Conservation (phyloP, 1,284 basidiomycete genomes). For the Tremellales sp. region DNA sequence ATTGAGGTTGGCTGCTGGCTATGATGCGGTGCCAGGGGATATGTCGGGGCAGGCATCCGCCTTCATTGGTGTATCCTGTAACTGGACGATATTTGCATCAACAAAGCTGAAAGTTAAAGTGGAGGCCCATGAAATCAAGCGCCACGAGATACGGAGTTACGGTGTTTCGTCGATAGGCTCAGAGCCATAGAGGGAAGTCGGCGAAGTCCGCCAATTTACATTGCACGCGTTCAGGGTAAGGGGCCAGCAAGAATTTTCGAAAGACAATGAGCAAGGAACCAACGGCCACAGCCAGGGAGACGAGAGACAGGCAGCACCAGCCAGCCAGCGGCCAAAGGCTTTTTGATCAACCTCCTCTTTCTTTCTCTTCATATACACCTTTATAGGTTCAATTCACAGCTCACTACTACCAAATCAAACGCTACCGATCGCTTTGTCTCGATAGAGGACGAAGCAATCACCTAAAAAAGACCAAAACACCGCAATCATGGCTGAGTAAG, state of each 20-base stretch:
- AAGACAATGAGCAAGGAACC: background rate
- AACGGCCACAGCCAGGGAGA: no score
- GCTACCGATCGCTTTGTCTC: constrained; percentile 34
- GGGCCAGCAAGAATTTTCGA: background rate
- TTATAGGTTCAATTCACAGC: background rate
- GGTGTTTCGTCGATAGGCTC: no score
- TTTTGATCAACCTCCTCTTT: no score
- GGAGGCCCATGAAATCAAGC: background rate
- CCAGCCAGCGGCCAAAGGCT: no score
- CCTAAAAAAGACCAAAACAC: constrained; percentile 25
- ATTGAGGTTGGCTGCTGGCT: constrained; percentile 11
- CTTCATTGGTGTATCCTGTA: background rate
- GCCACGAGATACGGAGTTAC: background rate
- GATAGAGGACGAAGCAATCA: constrained; percentile 33
- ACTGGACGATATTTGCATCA: no score
- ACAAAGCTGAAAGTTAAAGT: no score
- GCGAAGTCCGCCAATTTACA: constrained; percentile 1
- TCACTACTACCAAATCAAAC: background rate
- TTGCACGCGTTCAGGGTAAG: background rate
- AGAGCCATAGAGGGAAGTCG: no score
- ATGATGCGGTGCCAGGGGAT: constrained; percentile 7
- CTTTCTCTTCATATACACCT: no score
- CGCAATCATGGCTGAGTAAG: constrained; percentile 49
- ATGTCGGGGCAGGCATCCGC: constrained; percentile 3
- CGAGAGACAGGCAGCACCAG: no score